Evolutionary conservation across 129 eudicot genomes (phyloP), one percentile per base, ranked within the genome.

Genomic region (Tagetes erecta): DNA sequence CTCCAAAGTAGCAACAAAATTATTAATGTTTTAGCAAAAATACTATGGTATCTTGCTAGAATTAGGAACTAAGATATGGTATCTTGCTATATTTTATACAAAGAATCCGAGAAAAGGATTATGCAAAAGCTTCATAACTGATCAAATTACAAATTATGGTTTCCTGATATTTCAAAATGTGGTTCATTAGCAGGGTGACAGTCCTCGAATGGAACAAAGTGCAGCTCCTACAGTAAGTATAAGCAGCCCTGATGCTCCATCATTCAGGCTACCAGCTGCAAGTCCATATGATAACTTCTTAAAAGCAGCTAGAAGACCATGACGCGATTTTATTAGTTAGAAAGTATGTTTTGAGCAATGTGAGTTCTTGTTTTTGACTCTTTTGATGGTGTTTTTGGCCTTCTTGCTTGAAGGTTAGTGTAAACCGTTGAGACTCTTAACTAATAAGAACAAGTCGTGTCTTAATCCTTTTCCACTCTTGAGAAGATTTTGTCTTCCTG

Each of bases 251-350:
- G 80, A 84, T 68, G 75, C 1, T 31, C 66, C 72, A 14, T 71
- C 81, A 64, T 84, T 87, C 39, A 80, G 74, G 65, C 78, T 90
- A 84, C 96, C 92, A 2, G 81, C 84, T 14, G 56, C 92, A 72
- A 87, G 84, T 72, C 96, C 96, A 35, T 90, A 83, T 37, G 96
- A 90, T 82, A 85, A 85, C 83, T 90, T 90, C 72, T 72, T 90
- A 80, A 87, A 84, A 76, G 92, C 88, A 37, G 86, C 92, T 39
- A 81, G 85, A 6, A 42, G 40, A 62, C 42, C 58, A 51, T 76
- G 42, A 40, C 34, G 51, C 39, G 65, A 30, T 63, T 49, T 47
- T 67, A 67, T 31, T 67, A 14, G 56, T 67, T 75, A 55, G 41
- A 53, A 14, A 31, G 63, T 76, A 53, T 60, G 63, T 68, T 76